phyloP scores from a whole-genome alignment of 2,329 filamentous ascomycete species.

The Didymella sp. region DNA sequence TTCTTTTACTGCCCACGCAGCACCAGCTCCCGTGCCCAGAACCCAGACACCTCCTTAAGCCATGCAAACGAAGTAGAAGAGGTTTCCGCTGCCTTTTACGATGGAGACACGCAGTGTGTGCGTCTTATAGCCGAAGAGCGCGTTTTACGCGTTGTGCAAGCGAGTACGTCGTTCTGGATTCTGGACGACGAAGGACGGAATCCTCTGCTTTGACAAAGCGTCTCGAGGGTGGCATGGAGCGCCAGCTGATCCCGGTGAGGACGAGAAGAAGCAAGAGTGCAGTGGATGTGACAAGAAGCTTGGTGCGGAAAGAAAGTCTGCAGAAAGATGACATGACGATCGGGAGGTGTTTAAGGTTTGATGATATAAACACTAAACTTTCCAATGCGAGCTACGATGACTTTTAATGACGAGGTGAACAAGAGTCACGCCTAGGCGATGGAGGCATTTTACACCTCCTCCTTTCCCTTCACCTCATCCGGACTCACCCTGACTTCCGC shows the following conservation, averaged over 20 bases:
- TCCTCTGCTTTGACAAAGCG: neutral
- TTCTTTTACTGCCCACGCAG: neutral
- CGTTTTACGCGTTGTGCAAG: slow-evolving; percentile 1
- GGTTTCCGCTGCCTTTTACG: neutral
- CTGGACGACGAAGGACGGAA: neutral
- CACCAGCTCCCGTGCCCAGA: neutral
- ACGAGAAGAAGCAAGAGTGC: neutral
- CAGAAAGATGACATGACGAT: neutral
- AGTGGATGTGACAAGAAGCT: neutral
- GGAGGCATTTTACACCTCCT: slow-evolving; percentile 16
- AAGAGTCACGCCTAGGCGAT: neutral
- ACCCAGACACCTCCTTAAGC: neutral
- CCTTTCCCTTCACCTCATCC: slow-evolving; percentile 21
- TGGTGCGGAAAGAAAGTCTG: neutral
- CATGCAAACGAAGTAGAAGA: neutral
- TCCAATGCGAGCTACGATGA: neutral
- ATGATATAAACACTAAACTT: neutral
- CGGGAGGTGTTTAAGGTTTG: neutral
- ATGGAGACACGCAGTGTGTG: neutral
- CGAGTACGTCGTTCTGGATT: neutral
- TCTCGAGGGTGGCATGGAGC: neutral
- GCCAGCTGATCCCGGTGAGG: neutral
- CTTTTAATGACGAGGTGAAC: neutral
- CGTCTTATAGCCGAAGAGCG: neutral
- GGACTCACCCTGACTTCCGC: neutral